Conservation (phyloP, 78 protist genomes). For the Dictyostelium purpureum region DNA sequence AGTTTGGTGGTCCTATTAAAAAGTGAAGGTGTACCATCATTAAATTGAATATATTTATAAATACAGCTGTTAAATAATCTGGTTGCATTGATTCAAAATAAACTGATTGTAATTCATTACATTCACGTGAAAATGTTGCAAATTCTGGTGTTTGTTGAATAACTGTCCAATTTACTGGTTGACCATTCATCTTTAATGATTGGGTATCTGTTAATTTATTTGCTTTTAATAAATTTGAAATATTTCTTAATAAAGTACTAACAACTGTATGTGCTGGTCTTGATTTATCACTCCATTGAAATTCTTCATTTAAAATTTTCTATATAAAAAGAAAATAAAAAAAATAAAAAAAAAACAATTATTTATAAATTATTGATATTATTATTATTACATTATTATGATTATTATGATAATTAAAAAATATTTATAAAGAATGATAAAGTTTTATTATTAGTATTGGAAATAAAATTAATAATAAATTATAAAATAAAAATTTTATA, state of each 20-base stretch:
- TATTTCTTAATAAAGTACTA: background rate
- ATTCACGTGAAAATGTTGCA: slow-evolving; percentile 11
- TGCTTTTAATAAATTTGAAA: slow-evolving; percentile 6
- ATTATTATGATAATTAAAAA: too few species aligned
- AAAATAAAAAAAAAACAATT: background rate
- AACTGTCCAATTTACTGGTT: slow-evolving; percentile 41
- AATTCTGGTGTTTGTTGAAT: slow-evolving; percentile 38
- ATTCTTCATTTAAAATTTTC: slow-evolving; percentile 35
- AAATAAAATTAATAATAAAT: background rate
- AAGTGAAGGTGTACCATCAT: slow-evolving; percentile 54
- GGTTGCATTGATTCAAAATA: slow-evolving; percentile 27
- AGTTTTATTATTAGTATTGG: background rate
- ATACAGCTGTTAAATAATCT: slow-evolving; percentile 56
- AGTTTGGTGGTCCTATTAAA: slow-evolving; percentile 70
- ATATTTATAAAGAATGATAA: background rate
- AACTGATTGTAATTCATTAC: slow-evolving; percentile 22
- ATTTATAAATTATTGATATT: background rate
- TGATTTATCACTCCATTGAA: slow-evolving; percentile 39
- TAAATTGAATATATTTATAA: slow-evolving; percentile 60
- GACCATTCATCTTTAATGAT: slow-evolving; percentile 52
- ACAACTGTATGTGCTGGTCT: slow-evolving; percentile 54
- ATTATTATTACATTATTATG: background rate
- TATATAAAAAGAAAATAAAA: background rate
- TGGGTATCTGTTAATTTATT: slow-evolving; percentile 50
- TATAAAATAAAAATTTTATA: background rate